Conservation (phyloP, 1,139 yeast species). For the Candida pseudoviswanathii region DNA sequence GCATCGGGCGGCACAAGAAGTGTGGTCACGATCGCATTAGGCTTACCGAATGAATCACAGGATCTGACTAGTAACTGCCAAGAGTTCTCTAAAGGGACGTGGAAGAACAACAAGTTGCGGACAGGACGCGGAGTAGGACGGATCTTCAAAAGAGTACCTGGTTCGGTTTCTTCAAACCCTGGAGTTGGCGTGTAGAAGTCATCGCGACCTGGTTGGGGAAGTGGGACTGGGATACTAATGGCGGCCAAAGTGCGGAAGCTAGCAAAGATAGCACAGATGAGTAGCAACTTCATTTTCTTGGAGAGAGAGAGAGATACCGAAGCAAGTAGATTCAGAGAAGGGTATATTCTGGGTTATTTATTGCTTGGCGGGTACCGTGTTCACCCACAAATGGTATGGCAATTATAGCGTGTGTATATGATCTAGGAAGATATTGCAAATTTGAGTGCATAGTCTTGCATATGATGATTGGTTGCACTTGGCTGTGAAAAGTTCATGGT, state of each 20-base stretch:
- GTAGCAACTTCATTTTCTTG: background rate
- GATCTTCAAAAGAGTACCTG: slow-evolving; percentile 29
- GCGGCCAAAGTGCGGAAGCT: background rate
- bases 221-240: background rate
- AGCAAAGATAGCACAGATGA: background rate
- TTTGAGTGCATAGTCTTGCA: background rate
- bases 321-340: no score
- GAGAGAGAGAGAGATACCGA: no score
- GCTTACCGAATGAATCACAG: slow-evolving; percentile 30
- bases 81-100: slow-evolving; percentile 19
- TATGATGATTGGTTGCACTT: no score
- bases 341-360: no score
- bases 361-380: no score
- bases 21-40: slow-evolving; percentile 35
- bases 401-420: background rate
- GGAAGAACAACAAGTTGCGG: slow-evolving; percentile 16
- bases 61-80: slow-evolving; percentile 39
- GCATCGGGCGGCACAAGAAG: slow-evolving; percentile 33
- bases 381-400: no score
- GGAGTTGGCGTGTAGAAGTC: slow-evolving; percentile 30
- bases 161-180: slow-evolving; percentile 24
- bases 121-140: slow-evolving; percentile 26
- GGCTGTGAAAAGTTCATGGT: no score
- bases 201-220: slow-evolving; percentile 19
- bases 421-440: background rate